These are phyloP conservation scores for Sporobolomyces pararoseus DNA, from an alignment of 768 basidiomycete species.

Conservation along the genomic window DNA sequence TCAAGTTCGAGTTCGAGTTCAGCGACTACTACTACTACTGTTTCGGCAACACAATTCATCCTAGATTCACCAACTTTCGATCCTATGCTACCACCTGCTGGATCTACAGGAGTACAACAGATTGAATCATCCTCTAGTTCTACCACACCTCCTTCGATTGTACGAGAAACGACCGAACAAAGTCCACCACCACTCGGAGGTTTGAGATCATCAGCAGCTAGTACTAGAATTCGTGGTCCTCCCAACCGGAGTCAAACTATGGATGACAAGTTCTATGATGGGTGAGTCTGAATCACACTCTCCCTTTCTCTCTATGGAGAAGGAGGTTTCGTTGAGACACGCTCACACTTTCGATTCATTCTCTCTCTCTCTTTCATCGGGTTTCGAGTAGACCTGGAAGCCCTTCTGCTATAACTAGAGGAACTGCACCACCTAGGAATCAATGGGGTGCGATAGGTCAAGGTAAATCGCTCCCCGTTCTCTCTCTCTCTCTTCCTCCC, in stretches of 20 bases:
- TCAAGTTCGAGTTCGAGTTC: background rate
- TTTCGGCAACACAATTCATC: background rate
- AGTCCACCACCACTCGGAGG: too few relatives aligned
- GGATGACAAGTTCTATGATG: constrained; percentile 34
- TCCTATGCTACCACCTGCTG: constrained; percentile 3
- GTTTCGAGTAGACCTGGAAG: constrained; percentile 28
- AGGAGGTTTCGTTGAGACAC: too few relatives aligned
- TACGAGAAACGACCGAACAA: too few relatives aligned
- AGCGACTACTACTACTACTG: background rate
- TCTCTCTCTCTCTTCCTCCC: background rate
- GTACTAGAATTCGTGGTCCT: constrained; percentile 19
- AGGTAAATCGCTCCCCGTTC: constrained; percentile 10
- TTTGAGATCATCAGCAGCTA: constrained; percentile 2
- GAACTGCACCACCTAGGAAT: constrained; percentile 14
- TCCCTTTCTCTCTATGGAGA: too few relatives aligned
- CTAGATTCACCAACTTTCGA: constrained; percentile 23
- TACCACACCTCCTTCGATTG: background rate
- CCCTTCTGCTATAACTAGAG: constrained; percentile 28
- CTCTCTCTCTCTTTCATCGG: too few relatives aligned
- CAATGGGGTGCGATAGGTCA: constrained; percentile 35
- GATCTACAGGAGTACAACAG: background rate
- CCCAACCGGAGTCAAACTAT: constrained; percentile 28
- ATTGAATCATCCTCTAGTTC: background rate
- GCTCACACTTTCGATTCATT: too few relatives aligned
- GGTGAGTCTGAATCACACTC: too few relatives aligned